These are phyloP conservation scores for Cercospora zeina DNA, from an alignment of 2,329 filamentous ascomycete species.

Conservation along the genomic window DNA sequence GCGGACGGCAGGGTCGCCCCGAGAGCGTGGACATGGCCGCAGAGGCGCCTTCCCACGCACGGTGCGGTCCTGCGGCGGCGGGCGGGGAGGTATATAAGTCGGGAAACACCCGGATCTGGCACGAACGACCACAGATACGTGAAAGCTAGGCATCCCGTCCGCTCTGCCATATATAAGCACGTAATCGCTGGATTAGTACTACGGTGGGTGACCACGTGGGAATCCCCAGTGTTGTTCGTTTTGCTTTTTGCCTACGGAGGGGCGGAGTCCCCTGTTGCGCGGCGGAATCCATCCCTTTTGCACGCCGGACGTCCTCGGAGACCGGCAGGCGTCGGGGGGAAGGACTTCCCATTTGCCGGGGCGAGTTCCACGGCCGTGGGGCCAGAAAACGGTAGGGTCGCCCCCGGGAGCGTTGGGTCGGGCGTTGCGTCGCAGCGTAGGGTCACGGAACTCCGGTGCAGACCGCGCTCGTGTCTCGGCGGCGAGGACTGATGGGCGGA, in stretches of 20 bases:
- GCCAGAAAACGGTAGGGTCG: background rate
- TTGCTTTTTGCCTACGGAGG: constrained; percentile 7
- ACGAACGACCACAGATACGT: constrained; percentile 18
- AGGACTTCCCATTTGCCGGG: background rate
- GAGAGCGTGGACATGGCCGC: background rate
- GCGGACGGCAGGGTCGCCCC: constrained; percentile 2
- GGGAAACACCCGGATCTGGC: background rate
- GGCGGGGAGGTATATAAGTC: background rate
- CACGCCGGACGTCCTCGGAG: background rate
- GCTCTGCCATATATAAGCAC: constrained; percentile 15
- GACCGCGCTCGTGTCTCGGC: too few species aligned
- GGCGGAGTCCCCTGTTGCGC: background rate
- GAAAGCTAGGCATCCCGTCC: constrained; percentile 14
- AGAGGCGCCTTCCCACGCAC: background rate
- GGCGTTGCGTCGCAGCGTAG: background rate
- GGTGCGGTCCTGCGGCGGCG: background rate
- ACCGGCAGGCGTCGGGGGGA: too few species aligned
- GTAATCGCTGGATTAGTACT: constrained; percentile 19
- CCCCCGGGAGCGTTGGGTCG: too few species aligned
- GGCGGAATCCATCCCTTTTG: background rate
- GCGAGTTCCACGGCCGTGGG: background rate
- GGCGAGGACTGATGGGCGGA: too few species aligned
- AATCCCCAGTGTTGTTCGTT: constrained; percentile 17
- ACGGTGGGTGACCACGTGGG: constrained; percentile 16
- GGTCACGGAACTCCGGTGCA: too few species aligned